Evolutionary conservation across 1,284 basidiomycete genomes (phyloP), one percentile per base, ranked within the genome.

Genomic region (Ustilago shanxiensis): DNA sequence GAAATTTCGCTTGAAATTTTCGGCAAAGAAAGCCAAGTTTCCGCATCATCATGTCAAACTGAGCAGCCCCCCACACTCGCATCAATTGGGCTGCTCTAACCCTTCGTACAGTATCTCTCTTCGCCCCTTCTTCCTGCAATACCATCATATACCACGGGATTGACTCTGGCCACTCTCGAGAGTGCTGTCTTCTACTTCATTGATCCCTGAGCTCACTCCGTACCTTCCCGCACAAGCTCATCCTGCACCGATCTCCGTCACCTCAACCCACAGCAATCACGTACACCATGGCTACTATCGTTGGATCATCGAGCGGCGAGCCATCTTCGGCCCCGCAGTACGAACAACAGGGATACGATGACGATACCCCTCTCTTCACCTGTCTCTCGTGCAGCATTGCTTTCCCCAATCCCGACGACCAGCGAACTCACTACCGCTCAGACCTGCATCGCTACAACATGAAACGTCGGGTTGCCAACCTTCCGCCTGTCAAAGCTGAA

Each of bases 371-470:
- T 5, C 77, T 85, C 47, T 85, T 77, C 87, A 96, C 96, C 60
- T 99, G 96, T 82, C 89, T 97, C 22, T 94, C 95, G 77, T 99
- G 96, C 87, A 89, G 91, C 7, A 93, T 99, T 82, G 95, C 93
- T 1, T 98, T 98, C 86, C 87, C 90, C 57, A 90, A 91, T 26
- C 91, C 95, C 11, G 91, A 92, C 58, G 93, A 95, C 60, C 97
- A 99, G 88, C 90, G 97, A 72, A 88, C 89, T 0, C 97, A 99
- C 86, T 98, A 97, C 87, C 91, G 91, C 78, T 94, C 94, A 39
- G 97, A 99, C 87, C 92, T 94, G 86, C 97, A 99, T 87, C 90
- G 95, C 59, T 99, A 99, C 88, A 99, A 99, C 87, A 95, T 98
- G 92, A 98, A 98, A 59, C 92, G 97, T 75, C 91, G 95, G 41